Evolutionary conservation across 2,329 filamentous ascomycete genomes (phyloP).

Genomic region (Pseudogymnoascus sp.): DNA sequence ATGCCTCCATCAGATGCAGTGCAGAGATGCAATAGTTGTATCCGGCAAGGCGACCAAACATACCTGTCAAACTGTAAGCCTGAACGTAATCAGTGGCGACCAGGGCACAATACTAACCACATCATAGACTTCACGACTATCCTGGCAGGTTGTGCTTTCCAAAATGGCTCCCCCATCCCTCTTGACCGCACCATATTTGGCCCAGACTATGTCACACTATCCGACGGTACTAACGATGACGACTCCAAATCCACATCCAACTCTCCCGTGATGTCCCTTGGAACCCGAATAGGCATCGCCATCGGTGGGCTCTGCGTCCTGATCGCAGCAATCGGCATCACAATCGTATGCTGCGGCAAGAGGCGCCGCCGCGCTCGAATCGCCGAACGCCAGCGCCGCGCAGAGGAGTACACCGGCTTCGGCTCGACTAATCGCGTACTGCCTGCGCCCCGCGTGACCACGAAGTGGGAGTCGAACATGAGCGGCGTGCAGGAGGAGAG

Average conservation of each 20-base stretch:
- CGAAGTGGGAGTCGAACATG: not conserved
- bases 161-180: not conserved
- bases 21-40: conserved; percentile 24
- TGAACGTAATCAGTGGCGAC: not conserved
- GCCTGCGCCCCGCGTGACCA: conserved; percentile 18
- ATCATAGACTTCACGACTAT: not conserved
- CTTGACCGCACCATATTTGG: not conserved
- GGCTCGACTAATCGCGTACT: conserved; percentile 31
- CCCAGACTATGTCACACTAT: not conserved
- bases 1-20: conserved; percentile 29
- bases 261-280: conserved; percentile 40
- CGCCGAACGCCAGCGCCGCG: conserved; percentile 27
- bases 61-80: conserved; percentile 7
- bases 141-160: not conserved
- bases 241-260: conserved; percentile 10
- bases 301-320: conserved; percentile 42
- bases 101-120: not conserved
- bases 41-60: conserved; percentile 33
- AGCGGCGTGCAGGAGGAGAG: conserved; percentile 17
- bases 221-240: not conserved
- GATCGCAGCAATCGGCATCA: conserved; percentile 41
- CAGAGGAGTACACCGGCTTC: not conserved
- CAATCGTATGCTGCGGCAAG: conserved; percentile 49
- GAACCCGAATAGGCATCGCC: conserved; percentile 50
- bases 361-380: conserved; percentile 46